Conservation (phyloP, 768 basidiomycete genomes). For the Astraeus odoratus region DNA sequence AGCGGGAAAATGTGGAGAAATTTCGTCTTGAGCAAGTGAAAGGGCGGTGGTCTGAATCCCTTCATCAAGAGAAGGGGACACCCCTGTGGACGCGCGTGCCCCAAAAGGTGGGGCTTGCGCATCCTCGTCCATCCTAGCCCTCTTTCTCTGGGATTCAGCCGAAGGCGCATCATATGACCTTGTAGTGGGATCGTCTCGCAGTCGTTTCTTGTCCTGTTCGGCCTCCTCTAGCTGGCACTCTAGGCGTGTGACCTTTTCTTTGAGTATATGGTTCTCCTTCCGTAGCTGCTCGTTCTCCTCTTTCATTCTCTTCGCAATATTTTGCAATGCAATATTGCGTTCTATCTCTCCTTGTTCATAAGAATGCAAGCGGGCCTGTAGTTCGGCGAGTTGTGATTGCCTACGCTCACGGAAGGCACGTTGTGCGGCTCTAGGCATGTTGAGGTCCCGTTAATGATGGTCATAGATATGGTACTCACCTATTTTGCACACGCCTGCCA, state of each 20-base stretch:
- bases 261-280: conserved; percentile 57
- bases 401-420: conserved; percentile 87
- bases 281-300: conserved; percentile 78
- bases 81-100: conserved; percentile 37
- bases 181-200: conserved; percentile 44
- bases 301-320: conserved; percentile 75
- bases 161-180: conserved; percentile 21
- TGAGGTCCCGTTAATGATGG: conserved; percentile 6
- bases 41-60: conserved; percentile 20
- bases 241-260: conserved; percentile 39
- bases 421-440: conserved; percentile 62
- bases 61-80: conserved; percentile 47
- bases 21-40: conserved; percentile 24
- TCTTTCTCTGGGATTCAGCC: conserved; percentile 31
- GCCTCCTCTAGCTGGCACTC: conserved; percentile 32
- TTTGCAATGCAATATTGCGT: conserved; percentile 78
- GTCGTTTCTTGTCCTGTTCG: conserved; percentile 49
- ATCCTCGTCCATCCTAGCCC: conserved; percentile 26
- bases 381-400: conserved; percentile 80
- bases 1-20: conserved; percentile 25
- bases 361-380: conserved; percentile 76
- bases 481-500: conserved; percentile 71
- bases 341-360: conserved; percentile 92
- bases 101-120: conserved; percentile 15
- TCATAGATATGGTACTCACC: conserved; percentile 32